These are phyloP conservation scores for Bathelium albidoporum DNA, from an alignment of 495 filamentous ascomycete species.

Conservation along the genomic window DNA sequence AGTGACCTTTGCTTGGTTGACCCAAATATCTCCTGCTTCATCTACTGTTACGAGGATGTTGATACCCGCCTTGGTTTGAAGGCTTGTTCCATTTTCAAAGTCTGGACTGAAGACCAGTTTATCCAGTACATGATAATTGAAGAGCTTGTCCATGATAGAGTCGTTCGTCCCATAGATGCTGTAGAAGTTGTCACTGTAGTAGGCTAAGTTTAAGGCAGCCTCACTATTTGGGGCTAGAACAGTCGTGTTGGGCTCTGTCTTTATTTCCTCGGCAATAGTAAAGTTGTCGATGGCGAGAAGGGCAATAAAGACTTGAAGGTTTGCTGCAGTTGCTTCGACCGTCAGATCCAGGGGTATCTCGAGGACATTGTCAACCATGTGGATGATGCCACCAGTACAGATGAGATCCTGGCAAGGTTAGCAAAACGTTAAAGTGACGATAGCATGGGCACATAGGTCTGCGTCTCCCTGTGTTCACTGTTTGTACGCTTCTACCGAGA, in stretches of 20 bases:
- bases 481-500: too few relatives aligned
- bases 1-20: constrained; percentile 18
- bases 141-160: constrained; percentile 9
- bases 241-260: constrained; percentile 12
- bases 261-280: constrained; percentile 15
- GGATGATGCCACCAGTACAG: constrained; percentile 20
- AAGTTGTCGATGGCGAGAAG: constrained; percentile 12
- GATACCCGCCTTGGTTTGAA: constrained; percentile 8
- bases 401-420: constrained; percentile 10
- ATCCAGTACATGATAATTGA: constrained; percentile 15
- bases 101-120: constrained; percentile 6
- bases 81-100: constrained; percentile 7
- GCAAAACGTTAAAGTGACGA: too few relatives aligned
- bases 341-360: constrained; percentile 14
- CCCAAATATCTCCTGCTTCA: constrained; percentile 11
- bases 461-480: too few relatives aligned
- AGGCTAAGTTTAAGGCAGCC: constrained; percentile 7
- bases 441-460: too few relatives aligned
- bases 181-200: neutral
- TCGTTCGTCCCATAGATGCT: neutral
- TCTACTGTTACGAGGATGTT: constrained; percentile 9
- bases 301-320: constrained; percentile 16
- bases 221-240: constrained; percentile 13
- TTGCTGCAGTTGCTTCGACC: constrained; percentile 8
- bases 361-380: constrained; percentile 26